Evolutionary conservation across 1,139 yeast species (phyloP).

Genomic region (Hansenula lynferdii): DNA sequence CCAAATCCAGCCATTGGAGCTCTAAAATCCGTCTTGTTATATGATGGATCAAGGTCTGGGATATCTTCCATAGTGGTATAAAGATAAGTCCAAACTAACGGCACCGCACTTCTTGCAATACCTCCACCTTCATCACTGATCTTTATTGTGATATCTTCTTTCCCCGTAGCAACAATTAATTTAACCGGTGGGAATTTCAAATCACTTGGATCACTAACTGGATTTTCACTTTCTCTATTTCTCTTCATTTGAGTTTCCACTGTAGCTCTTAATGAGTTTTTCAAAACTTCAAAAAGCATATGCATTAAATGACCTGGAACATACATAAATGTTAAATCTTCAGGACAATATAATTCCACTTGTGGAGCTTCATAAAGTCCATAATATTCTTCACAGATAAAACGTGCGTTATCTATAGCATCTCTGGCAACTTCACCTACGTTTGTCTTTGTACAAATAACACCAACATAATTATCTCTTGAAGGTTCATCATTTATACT

Average conservation of each 20-base stretch:
- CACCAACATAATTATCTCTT: conserved; percentile 69
- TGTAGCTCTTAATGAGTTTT: conserved; percentile 80
- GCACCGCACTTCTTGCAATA: conserved; percentile 78
- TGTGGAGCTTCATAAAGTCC: conserved; percentile 80
- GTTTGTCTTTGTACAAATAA: conserved; percentile 76
- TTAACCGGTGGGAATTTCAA: conserved; percentile 78
- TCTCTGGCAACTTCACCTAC: conserved; percentile 76
- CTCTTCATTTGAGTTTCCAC: conserved; percentile 54
- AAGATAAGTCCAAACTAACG: conserved; percentile 86
- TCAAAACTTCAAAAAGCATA: conserved; percentile 81
- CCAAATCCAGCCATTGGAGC: conserved; percentile 98
- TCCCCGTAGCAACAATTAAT: conserved; percentile 86
- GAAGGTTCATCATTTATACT: conserved; percentile 68
- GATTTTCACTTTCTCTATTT: conserved; percentile 36
- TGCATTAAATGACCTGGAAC: conserved; percentile 90
- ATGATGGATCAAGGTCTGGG: conserved; percentile 54
- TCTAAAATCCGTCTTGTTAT: conserved; percentile 26
- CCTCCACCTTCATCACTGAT: conserved; percentile 96
- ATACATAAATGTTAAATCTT: conserved; percentile 58
- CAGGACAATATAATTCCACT: conserved; percentile 61
- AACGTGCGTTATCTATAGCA: conserved; percentile 83
- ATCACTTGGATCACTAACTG: conserved; percentile 52
- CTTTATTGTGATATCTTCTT: conserved; percentile 89
- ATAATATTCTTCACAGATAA: conserved; percentile 84
- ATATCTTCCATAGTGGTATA: conserved; percentile 82